Evolutionary conservation across 2,329 filamentous ascomycete species (phyloP), one percentile per base, ranked within the genome.

Genomic region (Clonostachys solani): DNA sequence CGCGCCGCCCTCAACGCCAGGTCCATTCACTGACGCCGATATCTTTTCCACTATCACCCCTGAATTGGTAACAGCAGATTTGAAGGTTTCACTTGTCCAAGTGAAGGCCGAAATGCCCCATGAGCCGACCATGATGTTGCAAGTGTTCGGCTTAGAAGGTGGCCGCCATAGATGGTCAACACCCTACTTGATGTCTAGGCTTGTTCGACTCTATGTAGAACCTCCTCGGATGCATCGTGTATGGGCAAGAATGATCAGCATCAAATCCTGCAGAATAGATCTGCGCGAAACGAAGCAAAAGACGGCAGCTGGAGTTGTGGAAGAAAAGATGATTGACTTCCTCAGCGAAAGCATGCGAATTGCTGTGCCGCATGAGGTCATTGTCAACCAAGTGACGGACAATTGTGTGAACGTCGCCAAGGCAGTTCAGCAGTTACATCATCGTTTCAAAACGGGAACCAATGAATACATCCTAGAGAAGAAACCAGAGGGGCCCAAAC

Each of bases 71-170:
- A 87, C 88, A 2, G 66, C 96, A 16, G 92, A 97, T 60, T 73
- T 95, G 56, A 94, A 89, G 64, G 84, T 87, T 6, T 81, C 83
- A 2, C 77, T 96, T 34, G 69, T 97, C 17, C 92, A 97, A 61
- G 66, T 97, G 54, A 97, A 97, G 66, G 89, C 87, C 6, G 84
- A 85, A 41, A 84, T 97, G 81, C 92, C 94, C 2, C 75, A 85
- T 16, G 92, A 97, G 57, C 95, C 94, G n/a, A 81, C 84, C 0
- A 74, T 97, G 65, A 92, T 99, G 89, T 59, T 97, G 3, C 92
- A 96, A 52, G 73, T 96, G 10, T 92, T 92, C 62, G 81, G 83
- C 10, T 62, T 97, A 37, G 89, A 96, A 56, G 81, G 84, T 42
- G 92, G 92, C 6, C 84, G 86, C 12, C 91, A 96, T 63, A 78